Evolutionary conservation across 495 filamentous ascomycete genomes (phyloP), one percentile per base, ranked within the genome.

Genomic region (Trichoderma reesei): DNA sequence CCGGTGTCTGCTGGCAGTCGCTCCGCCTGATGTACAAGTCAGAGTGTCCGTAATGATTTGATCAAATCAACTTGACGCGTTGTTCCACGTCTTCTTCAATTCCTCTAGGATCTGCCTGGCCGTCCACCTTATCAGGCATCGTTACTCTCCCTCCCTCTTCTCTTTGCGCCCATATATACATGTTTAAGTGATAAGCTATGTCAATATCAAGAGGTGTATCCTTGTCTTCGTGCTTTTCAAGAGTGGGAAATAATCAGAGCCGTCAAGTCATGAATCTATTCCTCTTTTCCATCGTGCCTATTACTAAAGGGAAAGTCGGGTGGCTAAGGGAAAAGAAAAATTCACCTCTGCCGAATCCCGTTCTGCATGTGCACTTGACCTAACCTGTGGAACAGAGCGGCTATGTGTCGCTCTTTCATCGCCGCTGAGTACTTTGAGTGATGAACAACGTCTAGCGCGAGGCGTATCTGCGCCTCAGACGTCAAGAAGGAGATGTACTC

Each of bases 341-440:
- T 56, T 56, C 51, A 56, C 13, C 26, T 34, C 51, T 56, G 51
- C 51, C 20, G 5, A 56, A 16, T 56, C 26, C 51, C 51, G 51
- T 14, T 14, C 11, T 34, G 51, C 26, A 56, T 33, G 20, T n/a
- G 51, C 31, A 56, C 51, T 16, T 56, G 7, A 5, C 26, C 51
- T 56, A 56, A 56, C 8, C 51, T 56, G 51, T 56, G 51, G 26
- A 33, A 56, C 51, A 56, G 11, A 6, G 51, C 51, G 18, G 51
- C 51, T 10, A 56, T 56, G 51, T 56, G 51, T 56, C 51, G 51
- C 51, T 56, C 51, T 34, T 56, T 56, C 51, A 56, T 56, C 34
- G 26, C 10, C 14, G 26, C 8, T 18, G 10, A 5, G 2, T 11
- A 10, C 20, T 31, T 8, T 10, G 31, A 33, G 9, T 16, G 51